phyloP scores from a whole-genome alignment of 306 rosid genomes.

The Lathyrus sativus region DNA sequence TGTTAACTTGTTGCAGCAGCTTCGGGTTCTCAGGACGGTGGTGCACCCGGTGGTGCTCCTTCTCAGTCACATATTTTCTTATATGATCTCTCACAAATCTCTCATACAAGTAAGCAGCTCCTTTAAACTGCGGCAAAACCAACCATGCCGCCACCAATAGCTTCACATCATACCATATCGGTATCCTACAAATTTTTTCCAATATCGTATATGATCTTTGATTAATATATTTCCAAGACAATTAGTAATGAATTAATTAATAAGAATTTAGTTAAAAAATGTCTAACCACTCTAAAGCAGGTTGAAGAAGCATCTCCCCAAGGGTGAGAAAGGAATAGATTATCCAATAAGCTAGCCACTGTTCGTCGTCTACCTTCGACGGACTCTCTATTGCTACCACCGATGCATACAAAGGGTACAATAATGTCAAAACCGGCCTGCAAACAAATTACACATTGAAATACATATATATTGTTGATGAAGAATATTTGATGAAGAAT shows the following conservation, averaged over 20 bases:
- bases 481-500: too few species aligned
- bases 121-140: conserved; percentile 87
- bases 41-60: conserved; percentile 18
- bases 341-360: conserved; percentile 98
- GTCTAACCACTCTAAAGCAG: conserved; percentile 61
- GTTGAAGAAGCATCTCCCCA: conserved; percentile 71
- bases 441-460: not conserved
- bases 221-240: too few species aligned
- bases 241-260: too few species aligned
- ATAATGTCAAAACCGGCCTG: conserved; percentile 77
- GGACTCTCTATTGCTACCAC: conserved; percentile 85
- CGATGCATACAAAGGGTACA: conserved; percentile 97
- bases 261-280: not conserved
- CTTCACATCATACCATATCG: conserved; percentile 88
- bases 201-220: not conserved
- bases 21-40: not conserved
- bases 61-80: conserved; percentile 42
- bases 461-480: too few species aligned
- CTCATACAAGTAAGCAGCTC: conserved; percentile 85
- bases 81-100: conserved; percentile 69
- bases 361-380: conserved; percentile 75
- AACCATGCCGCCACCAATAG: conserved; percentile 80
- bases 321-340: conserved; percentile 88
- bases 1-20: not conserved
- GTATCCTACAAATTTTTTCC: conserved; percentile 55